A percentile compares a stretch with the other conserved stretches of the same genome.
phyloP scores from a whole-genome alignment of 441 rosid species.

The Caryocar brasiliense region DNA sequence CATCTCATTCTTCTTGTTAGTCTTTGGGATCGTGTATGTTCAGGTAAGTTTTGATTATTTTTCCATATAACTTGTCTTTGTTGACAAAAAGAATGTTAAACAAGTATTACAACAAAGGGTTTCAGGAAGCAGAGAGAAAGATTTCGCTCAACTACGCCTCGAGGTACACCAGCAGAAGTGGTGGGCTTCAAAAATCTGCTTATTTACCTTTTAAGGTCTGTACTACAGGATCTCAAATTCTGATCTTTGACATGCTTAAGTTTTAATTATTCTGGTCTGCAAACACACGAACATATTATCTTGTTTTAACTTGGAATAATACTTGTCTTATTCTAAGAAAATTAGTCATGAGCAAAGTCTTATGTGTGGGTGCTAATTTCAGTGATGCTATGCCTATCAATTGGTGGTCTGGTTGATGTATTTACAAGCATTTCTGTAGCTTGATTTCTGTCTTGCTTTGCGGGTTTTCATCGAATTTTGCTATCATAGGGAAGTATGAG shows the following conservation, averaged over 20 bases:
- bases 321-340: no score
- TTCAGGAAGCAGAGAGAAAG: constrained; percentile 97
- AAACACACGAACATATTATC: no score
- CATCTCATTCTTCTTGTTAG: constrained; percentile 69
- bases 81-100: constrained; percentile 15
- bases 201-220: constrained; percentile 86
- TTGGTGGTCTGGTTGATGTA: no score
- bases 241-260: not conserved
- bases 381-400: no score
- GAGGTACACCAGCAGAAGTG: constrained; percentile 64
- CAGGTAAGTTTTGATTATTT: constrained; percentile 50
- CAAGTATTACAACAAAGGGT: constrained; percentile 22
- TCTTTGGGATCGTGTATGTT: constrained; percentile 87
- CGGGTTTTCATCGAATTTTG: no score
- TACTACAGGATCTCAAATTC: constrained; percentile 7
- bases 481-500: no score
- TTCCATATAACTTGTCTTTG: constrained; percentile 1
- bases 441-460: no score
- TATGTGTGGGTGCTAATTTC: no score
- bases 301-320: no score
- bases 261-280: not conserved
- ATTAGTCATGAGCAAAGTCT: no score
- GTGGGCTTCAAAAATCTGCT: constrained; percentile 83
- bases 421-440: no score
- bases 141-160: constrained; percentile 95